phyloP scores from a whole-genome alignment of 2,329 filamentous ascomycete species.

The Fusarium cicatricum region DNA sequence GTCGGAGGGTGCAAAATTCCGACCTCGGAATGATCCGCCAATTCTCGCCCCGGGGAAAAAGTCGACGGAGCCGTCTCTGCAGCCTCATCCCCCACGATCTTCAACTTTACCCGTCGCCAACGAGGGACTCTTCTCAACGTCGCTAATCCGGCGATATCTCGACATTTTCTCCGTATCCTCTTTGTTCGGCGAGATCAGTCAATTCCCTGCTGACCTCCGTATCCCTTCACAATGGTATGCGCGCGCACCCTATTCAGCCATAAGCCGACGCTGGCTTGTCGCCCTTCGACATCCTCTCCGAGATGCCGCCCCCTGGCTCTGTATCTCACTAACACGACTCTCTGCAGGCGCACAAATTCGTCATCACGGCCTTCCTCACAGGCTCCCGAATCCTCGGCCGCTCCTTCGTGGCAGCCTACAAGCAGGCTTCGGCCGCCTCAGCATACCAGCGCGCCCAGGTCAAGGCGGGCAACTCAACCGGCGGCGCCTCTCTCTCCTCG shows the following conservation, averaged over 20 bases:
- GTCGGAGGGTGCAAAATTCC: conserved; percentile 44
- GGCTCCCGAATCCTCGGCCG: conserved; percentile 92
- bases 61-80: conserved; percentile 30
- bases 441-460: conserved; percentile 79
- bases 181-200: background rate
- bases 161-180: conserved; percentile 8
- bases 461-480: conserved; percentile 63
- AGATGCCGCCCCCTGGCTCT: conserved; percentile 15
- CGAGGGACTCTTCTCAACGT: conserved; percentile 38
- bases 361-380: conserved; percentile 91
- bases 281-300: conserved; percentile 12
- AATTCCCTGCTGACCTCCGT: conserved; percentile 3
- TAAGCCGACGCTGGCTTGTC: conserved; percentile 15
- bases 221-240: conserved; percentile 43
- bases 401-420: conserved; percentile 93
- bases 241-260: conserved; percentile 9
- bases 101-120: conserved; percentile 33
- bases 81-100: conserved; percentile 33
- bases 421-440: conserved; percentile 88
- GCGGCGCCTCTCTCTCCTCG: conserved; percentile 64
- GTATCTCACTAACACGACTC: conserved; percentile 26
- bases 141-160: conserved; percentile 30
- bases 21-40: conserved; percentile 42
- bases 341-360: conserved; percentile 81
- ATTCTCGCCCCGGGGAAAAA: conserved; percentile 41